Evolutionary conservation across 371 early-diverging fungal genomes (phyloP).

Genomic region (Rhizomucor miehei): DNA sequence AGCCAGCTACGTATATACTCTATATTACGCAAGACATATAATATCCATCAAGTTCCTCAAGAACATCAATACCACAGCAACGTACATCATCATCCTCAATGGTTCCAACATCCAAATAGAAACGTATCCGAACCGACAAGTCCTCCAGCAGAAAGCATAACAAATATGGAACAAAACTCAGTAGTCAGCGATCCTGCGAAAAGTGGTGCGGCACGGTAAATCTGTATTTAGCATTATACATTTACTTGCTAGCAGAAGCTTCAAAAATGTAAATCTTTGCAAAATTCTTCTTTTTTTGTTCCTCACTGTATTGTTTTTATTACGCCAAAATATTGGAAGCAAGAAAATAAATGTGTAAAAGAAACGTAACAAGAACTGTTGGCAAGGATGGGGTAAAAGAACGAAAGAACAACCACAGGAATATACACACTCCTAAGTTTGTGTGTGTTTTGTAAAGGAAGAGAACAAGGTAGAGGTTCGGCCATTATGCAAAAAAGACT

Average conservation of each 20-base stretch:
- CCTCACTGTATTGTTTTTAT: too few species aligned
- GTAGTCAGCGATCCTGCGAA: background rate
- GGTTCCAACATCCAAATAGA: background rate
- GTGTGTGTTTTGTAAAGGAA: background rate
- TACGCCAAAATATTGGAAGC: too few species aligned
- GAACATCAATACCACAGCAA: background rate
- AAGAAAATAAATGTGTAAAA: too few species aligned
- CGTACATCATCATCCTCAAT: background rate
- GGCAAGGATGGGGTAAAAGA: too few species aligned
- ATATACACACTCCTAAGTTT: too few species aligned
- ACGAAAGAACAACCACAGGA: too few species aligned
- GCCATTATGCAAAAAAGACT: too few species aligned
- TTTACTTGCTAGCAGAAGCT: too few species aligned
- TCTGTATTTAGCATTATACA: background rate
- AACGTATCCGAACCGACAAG: background rate
- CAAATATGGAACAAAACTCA: too few species aligned
- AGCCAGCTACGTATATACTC: slow-evolving; percentile 48
- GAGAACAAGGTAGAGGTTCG: background rate
- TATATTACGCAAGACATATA: slow-evolving; percentile 29
- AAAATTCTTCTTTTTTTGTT: too few species aligned
- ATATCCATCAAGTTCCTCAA: slow-evolving; percentile 1
- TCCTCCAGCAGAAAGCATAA: background rate
- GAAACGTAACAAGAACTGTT: too few species aligned
- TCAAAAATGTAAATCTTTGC: too few species aligned
- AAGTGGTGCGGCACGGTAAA: background rate